Conservation (phyloP, 331 rosid genomes). For the Malus hybrid region DNA sequence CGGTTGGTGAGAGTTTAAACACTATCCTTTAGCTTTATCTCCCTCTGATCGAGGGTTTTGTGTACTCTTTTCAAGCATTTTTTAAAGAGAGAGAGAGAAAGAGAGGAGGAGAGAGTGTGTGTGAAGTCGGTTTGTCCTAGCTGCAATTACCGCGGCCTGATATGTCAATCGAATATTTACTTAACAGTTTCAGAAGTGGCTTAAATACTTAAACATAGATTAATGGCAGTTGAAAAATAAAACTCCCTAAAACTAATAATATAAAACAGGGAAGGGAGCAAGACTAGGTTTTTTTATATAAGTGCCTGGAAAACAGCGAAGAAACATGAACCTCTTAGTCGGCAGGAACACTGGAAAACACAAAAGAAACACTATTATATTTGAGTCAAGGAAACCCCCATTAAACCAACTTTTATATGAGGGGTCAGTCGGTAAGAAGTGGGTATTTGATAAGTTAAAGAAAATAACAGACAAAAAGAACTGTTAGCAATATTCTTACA, state of each 20-base stretch:
- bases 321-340: not conserved
- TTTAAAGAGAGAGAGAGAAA: not conserved
- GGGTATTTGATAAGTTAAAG: not conserved
- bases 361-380: not conserved
- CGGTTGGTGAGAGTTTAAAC: constrained; percentile 30
- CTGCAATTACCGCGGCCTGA: constrained; percentile 10
- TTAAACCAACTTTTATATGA: too few relatives aligned
- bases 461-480: too few relatives aligned
- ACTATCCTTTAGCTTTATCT: constrained; percentile 20
- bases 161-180: not conserved
- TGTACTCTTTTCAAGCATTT: constrained; percentile 7
- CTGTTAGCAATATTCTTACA: not conserved
- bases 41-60: not conserved
- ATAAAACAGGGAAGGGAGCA: not conserved
- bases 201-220: not conserved
- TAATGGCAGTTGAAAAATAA: not conserved
- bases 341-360: not conserved
- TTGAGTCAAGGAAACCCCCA: not conserved
- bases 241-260: too few relatives aligned
- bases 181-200: not conserved
- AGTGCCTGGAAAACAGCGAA: not conserved
- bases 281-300: not conserved
- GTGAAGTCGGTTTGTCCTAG: constrained; percentile 12
- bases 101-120: not conserved
- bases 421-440: not conserved